Conservation (phyloP, 164 flowering plant genomes). For the Platanus orientalis region DNA sequence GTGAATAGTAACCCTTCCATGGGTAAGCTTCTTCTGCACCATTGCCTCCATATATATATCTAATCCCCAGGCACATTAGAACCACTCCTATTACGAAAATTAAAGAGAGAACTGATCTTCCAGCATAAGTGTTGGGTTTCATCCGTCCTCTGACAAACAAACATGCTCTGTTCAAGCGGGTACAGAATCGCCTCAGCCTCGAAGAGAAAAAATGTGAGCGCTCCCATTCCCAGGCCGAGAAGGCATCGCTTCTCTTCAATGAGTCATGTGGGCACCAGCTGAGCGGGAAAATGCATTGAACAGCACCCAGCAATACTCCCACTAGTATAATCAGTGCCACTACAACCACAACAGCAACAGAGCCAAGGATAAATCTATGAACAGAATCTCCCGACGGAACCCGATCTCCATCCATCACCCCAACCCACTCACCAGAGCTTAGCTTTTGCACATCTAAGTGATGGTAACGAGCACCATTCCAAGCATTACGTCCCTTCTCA, state of each 20-base stretch:
- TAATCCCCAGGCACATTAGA: conserved; percentile 52
- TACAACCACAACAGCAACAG: conserved; percentile 42
- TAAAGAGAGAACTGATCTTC: conserved; percentile 40
- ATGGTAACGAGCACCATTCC: conserved; percentile 91
- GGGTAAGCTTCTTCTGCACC: conserved; percentile 82
- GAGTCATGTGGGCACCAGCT: conserved; percentile 52
- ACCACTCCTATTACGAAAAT: conserved; percentile 38
- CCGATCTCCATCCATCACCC: conserved; percentile 85
- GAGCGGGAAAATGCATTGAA: conserved; percentile 66
- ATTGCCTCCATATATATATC: conserved; percentile 68
- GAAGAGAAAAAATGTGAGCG: conserved; percentile 42
- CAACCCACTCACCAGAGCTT: conserved; percentile 71
- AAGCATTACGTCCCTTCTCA: conserved; percentile 66
- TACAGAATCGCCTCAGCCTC: conserved; percentile 52
- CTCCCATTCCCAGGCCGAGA: conserved; percentile 65
- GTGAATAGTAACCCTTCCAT: conserved; percentile 62
- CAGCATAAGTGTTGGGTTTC: conserved; percentile 48
- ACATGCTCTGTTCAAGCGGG: conserved; percentile 58
- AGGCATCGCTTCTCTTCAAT: conserved; percentile 56
- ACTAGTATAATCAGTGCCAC: conserved; percentile 40
- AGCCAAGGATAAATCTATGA: conserved; percentile 58
- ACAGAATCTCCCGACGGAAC: conserved; percentile 76
- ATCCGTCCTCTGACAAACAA: conserved; percentile 41
- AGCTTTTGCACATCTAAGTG: conserved; percentile 81
- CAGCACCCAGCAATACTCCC: conserved; percentile 73